Evolutionary conservation across 2,329 filamentous ascomycete genomes (phyloP), one percentile per base, ranked within the genome.

Genomic region (Colletotrichum theobromicola): DNA sequence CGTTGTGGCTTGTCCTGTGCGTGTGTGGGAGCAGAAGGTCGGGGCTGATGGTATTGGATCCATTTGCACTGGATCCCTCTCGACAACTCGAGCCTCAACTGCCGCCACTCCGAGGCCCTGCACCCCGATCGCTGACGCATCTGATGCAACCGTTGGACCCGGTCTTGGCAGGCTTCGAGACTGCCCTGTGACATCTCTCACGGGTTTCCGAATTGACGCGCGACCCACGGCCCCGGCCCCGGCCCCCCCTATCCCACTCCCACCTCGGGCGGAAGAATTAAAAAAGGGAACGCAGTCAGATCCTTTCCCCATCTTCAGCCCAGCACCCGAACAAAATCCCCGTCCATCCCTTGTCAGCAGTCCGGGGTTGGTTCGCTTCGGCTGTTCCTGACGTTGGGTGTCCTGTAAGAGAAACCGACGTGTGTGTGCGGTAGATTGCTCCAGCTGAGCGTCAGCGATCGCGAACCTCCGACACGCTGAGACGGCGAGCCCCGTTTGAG

Each of bases 381-480:
- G n/a, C 60, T 62, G 24, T 62, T 62, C 60, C 34, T 62, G 34
- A 42, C n/a, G 16, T 42, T 64, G 37, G n/a, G 24, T 50, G 61
- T 28, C 21, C 61, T 21, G 34, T 37, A 62, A 34, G 34, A 62
- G 60, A 42, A 37, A 37, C 32, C 60, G 21, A 37, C 21, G 6
- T 21, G 34, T 64, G 61, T 64, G 34, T 64, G 61, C 18, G 61
- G 63, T 66, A 66, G 30, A 37, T 66, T 55, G 30, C 26, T n/a
- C 46, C 63, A 50, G 35, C n/a, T 68, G 55, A 16, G 55, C 55
- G 35, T 16, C 55, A 60, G 55, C 66, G 34, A 61, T 68, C 66
- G n/a, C 63, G 64, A 72, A 75, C 72, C 62, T 75, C 72, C 62
- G 72, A 74, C 70, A 72, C 62, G 68, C 68, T 75, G 72, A 75